Percentiles rank a stretch among this genome's conserved stretches.
Conservation (phyloP, 2,329 filamentous ascomycete species). For the Colletotrichum sp. region DNA sequence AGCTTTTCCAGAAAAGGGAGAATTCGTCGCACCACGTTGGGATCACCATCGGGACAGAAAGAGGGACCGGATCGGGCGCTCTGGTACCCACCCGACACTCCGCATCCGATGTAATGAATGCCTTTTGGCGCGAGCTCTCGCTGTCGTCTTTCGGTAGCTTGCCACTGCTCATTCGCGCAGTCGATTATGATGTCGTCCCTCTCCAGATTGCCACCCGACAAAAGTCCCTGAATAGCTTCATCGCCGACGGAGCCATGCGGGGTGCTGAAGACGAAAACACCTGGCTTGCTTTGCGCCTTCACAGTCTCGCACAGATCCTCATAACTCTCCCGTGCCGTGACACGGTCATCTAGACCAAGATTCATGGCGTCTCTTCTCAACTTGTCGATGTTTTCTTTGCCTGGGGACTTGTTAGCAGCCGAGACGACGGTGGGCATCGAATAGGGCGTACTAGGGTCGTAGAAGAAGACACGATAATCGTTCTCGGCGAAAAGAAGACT, state of each 20-base stretch:
- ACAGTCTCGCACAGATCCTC: constrained; percentile 24
- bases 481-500: constrained; percentile 63
- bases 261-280: not conserved
- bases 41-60: constrained; percentile 69
- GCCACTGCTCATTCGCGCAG: constrained; percentile 71
- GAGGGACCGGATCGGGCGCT: constrained; percentile 68
- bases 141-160: constrained; percentile 68
- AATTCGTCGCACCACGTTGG: constrained; percentile 59
- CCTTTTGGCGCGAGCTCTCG: constrained; percentile 59
- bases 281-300: not conserved
- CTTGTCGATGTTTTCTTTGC: constrained; percentile 48
- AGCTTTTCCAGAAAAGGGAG: constrained; percentile 66
- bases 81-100: constrained; percentile 74
- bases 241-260: not conserved
- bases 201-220: constrained; percentile 39
- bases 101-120: constrained; percentile 70
- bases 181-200: constrained; percentile 72
- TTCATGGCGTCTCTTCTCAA: constrained; percentile 37
- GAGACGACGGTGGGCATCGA: not conserved
- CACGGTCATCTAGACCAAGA: constrained; percentile 29
- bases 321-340: constrained; percentile 36
- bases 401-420: not conserved
- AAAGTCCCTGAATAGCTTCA: not conserved
- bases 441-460: constrained; percentile 46
- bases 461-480: constrained; percentile 57